These are phyloP conservation scores for Tricholoma saponaceum DNA, from an alignment of 768 basidiomycete genomes.

Conservation along the genomic window DNA sequence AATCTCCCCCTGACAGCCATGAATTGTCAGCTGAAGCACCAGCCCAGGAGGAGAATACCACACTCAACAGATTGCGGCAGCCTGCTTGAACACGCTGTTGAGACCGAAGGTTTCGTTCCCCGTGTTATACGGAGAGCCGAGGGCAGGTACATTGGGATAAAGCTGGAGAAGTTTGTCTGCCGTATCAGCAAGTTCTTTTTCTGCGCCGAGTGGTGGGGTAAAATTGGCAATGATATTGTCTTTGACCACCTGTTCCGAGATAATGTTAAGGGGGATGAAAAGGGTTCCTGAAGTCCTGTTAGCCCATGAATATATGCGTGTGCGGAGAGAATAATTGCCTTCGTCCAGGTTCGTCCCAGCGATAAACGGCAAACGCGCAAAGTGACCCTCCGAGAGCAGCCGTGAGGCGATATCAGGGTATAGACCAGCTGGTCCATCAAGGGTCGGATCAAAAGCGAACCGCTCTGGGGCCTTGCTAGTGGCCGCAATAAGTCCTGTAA, in stretches of 20 bases:
- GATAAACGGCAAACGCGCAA: slow-evolving; percentile 39
- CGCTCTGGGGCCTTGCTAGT: slow-evolving; percentile 16
- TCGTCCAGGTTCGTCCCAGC: slow-evolving; percentile 43
- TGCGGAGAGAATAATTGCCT: slow-evolving; percentile 21
- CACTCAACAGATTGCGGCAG: slow-evolving; percentile 24
- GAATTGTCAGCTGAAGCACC: not conserved
- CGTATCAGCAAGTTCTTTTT: slow-evolving; percentile 10
- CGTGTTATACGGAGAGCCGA: no score
- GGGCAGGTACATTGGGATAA: no score
- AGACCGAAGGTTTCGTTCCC: slow-evolving; percentile 42
- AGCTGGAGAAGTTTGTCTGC: slow-evolving; percentile 25
- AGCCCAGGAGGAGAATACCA: not conserved
- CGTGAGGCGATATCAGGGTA: slow-evolving; percentile 34
- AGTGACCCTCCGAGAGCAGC: slow-evolving; percentile 27
- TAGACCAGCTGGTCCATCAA: slow-evolving; percentile 38
- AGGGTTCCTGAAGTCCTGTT: slow-evolving; percentile 24
- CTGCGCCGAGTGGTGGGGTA: slow-evolving; percentile 21
- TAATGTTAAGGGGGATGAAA: slow-evolving; percentile 19
- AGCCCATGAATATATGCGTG: not conserved
- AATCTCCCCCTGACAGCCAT: slow-evolving; percentile 23
- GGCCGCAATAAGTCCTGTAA: slow-evolving; percentile 21
- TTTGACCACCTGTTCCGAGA: slow-evolving; percentile 20
- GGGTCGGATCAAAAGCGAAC: slow-evolving; percentile 32
- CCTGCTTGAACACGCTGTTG: slow-evolving; percentile 33
- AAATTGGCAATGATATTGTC: slow-evolving; percentile 17